These are phyloP conservation scores for Schizosaccharomyces osmophilus DNA, from an alignment of 805 yeast genomes.

Conservation along the genomic window DNA sequence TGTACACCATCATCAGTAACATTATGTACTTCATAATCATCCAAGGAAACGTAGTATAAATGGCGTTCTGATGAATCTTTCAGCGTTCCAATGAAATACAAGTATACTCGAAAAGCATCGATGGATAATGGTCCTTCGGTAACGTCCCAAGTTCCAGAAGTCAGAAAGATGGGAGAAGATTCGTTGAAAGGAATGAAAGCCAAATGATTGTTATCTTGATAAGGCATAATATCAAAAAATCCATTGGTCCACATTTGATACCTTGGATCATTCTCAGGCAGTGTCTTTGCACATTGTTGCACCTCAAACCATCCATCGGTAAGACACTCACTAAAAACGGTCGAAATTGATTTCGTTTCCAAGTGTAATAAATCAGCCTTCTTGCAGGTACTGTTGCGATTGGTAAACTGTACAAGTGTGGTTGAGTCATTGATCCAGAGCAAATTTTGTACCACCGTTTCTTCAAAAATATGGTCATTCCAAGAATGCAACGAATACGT, in stretches of 20 bases:
- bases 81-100: constrained; percentile 50
- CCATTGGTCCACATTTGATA: constrained; percentile 30
- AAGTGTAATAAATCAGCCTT: neutral
- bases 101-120: constrained; percentile 12
- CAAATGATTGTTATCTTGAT: constrained; percentile 39
- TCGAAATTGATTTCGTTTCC: neutral
- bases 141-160: constrained; percentile 80
- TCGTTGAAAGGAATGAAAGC: constrained; percentile 55
- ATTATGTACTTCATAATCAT: neutral
- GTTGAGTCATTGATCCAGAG: neutral
- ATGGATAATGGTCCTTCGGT: constrained; percentile 34
- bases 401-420: neutral
- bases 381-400: neutral
- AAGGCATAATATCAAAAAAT: constrained; percentile 44
- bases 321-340: neutral
- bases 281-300: constrained; percentile 28
- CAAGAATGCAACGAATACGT: neutral
- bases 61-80: constrained; percentile 68
- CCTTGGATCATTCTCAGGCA: constrained; percentile 28
- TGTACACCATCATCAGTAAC: neutral
- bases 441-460: neutral
- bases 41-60: constrained; percentile 32
- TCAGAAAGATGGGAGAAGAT: constrained; percentile 30
- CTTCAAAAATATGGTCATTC: neutral
- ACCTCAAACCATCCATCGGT: constrained; percentile 60